phyloP scores from a whole-genome alignment of 2,329 filamentous ascomycete genomes.

The Pestalotiopsis fici region DNA sequence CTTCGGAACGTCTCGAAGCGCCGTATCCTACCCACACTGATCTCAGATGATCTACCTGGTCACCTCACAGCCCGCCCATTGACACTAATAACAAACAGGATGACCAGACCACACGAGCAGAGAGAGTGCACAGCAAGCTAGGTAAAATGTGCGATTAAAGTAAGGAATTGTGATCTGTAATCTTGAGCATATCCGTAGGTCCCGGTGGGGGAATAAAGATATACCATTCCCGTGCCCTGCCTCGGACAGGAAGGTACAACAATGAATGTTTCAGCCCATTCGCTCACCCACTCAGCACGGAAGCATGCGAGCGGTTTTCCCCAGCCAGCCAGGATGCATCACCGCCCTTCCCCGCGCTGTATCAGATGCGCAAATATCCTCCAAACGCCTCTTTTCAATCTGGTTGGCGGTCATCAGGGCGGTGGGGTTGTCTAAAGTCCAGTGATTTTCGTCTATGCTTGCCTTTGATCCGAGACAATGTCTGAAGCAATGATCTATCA shows the following conservation, averaged over 20 bases:
- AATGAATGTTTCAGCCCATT: not conserved
- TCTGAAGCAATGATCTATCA: not conserved
- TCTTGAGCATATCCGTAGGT: not conserved
- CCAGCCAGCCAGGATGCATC: not conserved
- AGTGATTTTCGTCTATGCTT: not conserved
- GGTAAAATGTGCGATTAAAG: not conserved
- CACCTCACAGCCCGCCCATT: not conserved
- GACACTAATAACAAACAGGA: not conserved
- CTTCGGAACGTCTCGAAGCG: conserved; percentile 19
- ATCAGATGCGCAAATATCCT: not conserved
- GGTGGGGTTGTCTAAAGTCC: not conserved
- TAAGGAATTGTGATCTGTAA: not conserved
- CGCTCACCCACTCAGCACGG: not conserved
- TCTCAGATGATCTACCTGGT: conserved; percentile 1
- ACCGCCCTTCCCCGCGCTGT: not conserved
- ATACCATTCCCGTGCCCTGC: not conserved
- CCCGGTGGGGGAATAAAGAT: not conserved
- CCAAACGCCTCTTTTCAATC: not conserved
- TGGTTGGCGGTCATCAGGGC: not conserved
- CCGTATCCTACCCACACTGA: conserved; percentile 18
- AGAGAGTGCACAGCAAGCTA: not conserved
- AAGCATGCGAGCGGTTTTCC: not conserved
- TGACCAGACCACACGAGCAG: not conserved
- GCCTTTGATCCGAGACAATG: not conserved
- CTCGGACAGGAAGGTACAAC: not conserved